Evolutionary conservation across 2,329 filamentous ascomycete species (phyloP), one percentile per base, ranked within the genome.

Genomic region (Fusarium ambrosium): DNA sequence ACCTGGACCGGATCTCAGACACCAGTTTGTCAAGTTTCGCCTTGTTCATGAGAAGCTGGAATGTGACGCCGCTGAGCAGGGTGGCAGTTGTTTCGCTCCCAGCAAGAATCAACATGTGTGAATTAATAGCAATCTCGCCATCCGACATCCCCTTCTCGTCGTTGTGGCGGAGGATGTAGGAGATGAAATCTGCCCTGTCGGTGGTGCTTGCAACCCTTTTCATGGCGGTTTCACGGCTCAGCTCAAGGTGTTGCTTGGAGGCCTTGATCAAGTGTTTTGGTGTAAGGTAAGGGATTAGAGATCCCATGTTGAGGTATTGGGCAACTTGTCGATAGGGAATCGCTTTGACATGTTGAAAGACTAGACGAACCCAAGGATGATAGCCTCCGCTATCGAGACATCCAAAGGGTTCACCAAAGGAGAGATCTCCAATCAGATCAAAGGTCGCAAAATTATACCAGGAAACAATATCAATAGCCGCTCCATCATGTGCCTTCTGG

Each of bases 381-480:
- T 61, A 61, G 37, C 59, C 59, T 11, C 59, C 59, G 4, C 37
- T 61, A n/a, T 80, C 64, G 0, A 81, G 73, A 16, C 77, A 76
- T 1, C 72, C 73, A 37, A 80, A 80, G 3, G 76, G 64, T 36
- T 80, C 78, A 7, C 80, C 79, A 36, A 81, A 80, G 22, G 72
- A 67, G 6, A 81, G 70, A 43, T 80, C 77, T 6, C 76, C 80
- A n/a, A 81, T 80, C 3, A 81, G 58, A 55, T 82, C 80, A 36
- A 82, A 82, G 0, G 80, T 81, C 0, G 77, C 71, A 43, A 68
- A 80, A 58, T 80, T 79, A 67, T 79, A 81, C 81, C 77, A 82
- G 10, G 51, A 56, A 20, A 56, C 29, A 32, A 56, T n/a, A n/a
- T 56, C 51, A 3, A 34, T 5, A 22, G 18, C 6, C 24, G 16